Base-by-base conservation (phyloP, 352 stramenopile genomes). In the Pilasporangium apinafurcum region DNA sequence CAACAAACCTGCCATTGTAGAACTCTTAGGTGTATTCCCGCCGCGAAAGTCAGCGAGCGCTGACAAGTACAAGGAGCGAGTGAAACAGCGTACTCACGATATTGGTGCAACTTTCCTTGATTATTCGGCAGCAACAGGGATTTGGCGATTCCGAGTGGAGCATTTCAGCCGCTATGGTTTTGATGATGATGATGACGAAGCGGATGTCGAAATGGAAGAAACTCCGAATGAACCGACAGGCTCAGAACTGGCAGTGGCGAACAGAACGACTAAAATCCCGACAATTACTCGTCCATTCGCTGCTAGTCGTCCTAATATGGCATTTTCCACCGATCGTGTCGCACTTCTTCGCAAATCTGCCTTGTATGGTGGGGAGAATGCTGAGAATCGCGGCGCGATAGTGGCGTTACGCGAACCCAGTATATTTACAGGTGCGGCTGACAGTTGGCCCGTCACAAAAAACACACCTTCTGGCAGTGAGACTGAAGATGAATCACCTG, bases 131-230 rank as follows among this genome's bases (percentile, higher is more conserved):
- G 68, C 82, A 12, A 83, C 68, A 22, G 81, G 81, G 37, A 74
- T 91, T 46, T 93, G 81, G 81, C 73, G 78, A 21, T 93, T 93
- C 53, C 74, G 79, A 24, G 81, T 91, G 14, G 79, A 93, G 45
- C 81, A 93, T 38, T 93, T 93, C 32, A 90, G 76, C 53, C 81
- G 81, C 26, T 93, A 93, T 37, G 81, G 76, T 4, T 78, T 93
- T 40, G 61, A 75, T 33, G 70, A 83, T 42, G 68, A 86, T 29
- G 78, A 88, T 20, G 78, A 86, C 10, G 66, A 88, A 17, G 77
- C 83, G 2, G 69, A 85, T 20, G 53, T 63, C 14, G 59, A 74
- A 26, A 55, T 71, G 37, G 53, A 38, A 21, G 48, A 60, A n/a
- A n/a, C n/a, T n/a, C n/a, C n/a, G n/a, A n/a, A n/a, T n/a, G n/a